Conservation (phyloP, 1,284 basidiomycete species). For the Trametes hirsuta region DNA sequence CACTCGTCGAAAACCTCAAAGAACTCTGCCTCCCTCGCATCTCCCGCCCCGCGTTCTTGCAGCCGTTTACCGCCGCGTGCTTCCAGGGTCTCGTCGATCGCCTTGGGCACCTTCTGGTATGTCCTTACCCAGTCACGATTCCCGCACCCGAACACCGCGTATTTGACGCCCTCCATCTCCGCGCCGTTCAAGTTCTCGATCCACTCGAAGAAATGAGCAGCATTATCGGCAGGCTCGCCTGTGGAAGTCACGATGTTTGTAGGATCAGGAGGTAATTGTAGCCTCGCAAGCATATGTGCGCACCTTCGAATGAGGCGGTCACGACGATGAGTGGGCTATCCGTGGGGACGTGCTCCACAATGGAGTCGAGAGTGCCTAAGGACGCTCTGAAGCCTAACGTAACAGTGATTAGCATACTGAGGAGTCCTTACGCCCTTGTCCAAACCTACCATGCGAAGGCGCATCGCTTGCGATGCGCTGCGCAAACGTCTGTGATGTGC, state of each 20-base stretch:
- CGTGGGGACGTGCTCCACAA: constrained; percentile 43
- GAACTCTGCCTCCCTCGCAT: constrained; percentile 48
- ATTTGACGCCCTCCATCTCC: constrained; percentile 43
- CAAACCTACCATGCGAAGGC: constrained; percentile 38
- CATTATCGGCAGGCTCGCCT: constrained; percentile 55
- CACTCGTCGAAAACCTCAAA: constrained; percentile 52
- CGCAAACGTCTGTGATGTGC: constrained; percentile 54
- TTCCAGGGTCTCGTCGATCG: constrained; percentile 45
- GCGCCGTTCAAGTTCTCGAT: constrained; percentile 37
- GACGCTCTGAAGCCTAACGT: constrained; percentile 44
- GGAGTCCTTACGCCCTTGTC: background rate
- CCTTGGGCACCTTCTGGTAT: constrained; percentile 53
- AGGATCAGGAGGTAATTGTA: too few species aligned
- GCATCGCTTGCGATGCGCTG: constrained; percentile 49
- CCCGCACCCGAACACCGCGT: constrained; percentile 56
- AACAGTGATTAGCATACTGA: background rate
- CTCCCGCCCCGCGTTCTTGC: constrained; percentile 43
- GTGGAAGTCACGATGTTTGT: background rate
- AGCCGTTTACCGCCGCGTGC: constrained; percentile 46
- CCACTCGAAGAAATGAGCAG: constrained; percentile 50
- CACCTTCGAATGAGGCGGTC: constrained; percentile 57
- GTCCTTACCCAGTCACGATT: constrained; percentile 58
- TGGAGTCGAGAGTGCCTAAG: constrained; percentile 49
- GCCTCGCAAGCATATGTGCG: background rate
- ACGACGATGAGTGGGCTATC: constrained; percentile 53